phyloP scores from a whole-genome alignment of 106 monocot species.

The Dendrobium nobile region DNA sequence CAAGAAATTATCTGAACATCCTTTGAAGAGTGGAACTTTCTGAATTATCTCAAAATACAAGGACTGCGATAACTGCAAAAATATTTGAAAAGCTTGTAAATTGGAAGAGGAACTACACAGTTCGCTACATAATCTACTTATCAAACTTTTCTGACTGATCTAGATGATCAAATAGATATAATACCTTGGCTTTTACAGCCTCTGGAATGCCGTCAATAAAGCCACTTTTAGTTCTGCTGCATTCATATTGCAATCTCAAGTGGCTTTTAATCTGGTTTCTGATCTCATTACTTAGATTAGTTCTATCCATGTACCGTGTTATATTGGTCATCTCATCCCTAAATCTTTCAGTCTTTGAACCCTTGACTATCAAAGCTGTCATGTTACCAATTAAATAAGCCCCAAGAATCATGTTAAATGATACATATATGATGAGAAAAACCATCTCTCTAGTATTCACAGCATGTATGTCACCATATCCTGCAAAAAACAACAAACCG shows the following conservation, averaged over 20 bases:
- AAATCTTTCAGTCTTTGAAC: constrained; percentile 68
- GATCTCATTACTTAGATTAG: constrained; percentile 52
- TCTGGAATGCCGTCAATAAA: constrained; percentile 59
- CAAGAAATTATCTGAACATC: constrained; percentile 71
- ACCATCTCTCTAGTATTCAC: constrained; percentile 71
- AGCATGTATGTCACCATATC: constrained; percentile 74
- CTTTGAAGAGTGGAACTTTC: constrained; percentile 53
- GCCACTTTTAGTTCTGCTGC: constrained; percentile 32
- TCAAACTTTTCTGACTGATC: background rate
- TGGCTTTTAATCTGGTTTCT: constrained; percentile 56
- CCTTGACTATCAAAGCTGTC: constrained; percentile 76
- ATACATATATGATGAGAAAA: constrained; percentile 57
- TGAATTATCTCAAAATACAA: constrained; percentile 47
- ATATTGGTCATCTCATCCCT: constrained; percentile 68
- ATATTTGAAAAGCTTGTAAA: background rate
- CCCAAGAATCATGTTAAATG: constrained; percentile 58
- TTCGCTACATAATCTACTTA: background rate
- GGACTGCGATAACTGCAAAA: constrained; percentile 46
- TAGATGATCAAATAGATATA: too few relatives aligned
- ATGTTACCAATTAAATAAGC: constrained; percentile 79
- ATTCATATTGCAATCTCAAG: constrained; percentile 55
- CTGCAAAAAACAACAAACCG: constrained; percentile 11
- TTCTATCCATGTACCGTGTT: constrained; percentile 64
- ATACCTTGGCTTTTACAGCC: constrained; percentile 56
- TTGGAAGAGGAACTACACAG: background rate